Evolutionary conservation across 371 early-diverging fungal species (phyloP), one percentile per base, ranked within the genome.

Genomic region (Lichtheimia ornata): DNA sequence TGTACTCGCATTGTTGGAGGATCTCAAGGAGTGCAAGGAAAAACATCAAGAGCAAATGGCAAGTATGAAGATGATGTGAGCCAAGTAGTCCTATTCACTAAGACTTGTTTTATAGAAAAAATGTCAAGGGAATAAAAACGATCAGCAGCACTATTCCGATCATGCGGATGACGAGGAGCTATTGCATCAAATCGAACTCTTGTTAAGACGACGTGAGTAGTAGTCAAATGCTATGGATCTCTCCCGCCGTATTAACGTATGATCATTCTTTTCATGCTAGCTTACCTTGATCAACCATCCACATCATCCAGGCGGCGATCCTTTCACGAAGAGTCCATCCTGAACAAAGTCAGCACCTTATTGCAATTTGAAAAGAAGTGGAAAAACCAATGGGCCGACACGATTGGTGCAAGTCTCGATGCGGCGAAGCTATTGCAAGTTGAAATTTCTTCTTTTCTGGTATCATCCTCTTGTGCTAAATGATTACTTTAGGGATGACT

Each of bases 261-360:
- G 1, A 22, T 22, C 47, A 7, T 18, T 17, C 13, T 20, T 17
- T 11, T 4, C 12, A 3, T 15, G 11, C 9, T 44, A 61, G 55
- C 54, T 1, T 17, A 53, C 6, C 43, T 43, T 14, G 55, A 61
- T 22, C 28, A 35, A 45, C 14, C 41, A 13, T 44, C 53, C 5
- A 54, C 20, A 54, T 45, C 20, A 54, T 45, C 42, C 14, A 42
- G 61, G 44, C 28, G 61, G 12, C 41, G 61, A 22, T 61, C 55
- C 0, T 61, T 55, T 20, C 17, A 30, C 14, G 61, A 18, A 9
- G 22, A 24, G 15, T 54, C 61, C 12, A 27, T 61, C 2, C 25
- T 61, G 9, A 61, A 27, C 61, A 61, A 61, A 28, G 49, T 61
- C 49, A 55, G 45, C 22, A 35, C 53, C 0, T 20, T 61, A 15